These are phyloP conservation scores for Alternaria brassicicola DNA, from an alignment of 2,329 filamentous ascomycete genomes.

Conservation along the genomic window DNA sequence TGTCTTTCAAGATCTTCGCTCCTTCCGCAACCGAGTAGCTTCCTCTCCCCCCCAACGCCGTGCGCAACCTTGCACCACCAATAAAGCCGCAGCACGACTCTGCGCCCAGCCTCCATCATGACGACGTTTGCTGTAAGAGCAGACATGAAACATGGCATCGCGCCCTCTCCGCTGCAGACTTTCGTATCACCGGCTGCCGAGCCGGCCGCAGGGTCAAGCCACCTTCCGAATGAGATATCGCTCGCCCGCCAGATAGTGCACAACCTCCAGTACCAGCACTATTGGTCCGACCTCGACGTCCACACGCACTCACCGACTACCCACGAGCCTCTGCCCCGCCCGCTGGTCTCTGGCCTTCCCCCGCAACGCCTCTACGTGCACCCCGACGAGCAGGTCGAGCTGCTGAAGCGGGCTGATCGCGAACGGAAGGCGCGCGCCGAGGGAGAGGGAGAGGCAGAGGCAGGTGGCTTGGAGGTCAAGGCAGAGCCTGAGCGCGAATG, in stretches of 20 bases:
- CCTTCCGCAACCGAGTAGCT: slow-evolving; percentile 41
- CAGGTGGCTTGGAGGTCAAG: slow-evolving; percentile 52
- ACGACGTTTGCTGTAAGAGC: slow-evolving; percentile 24
- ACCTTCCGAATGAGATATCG: slow-evolving; percentile 49
- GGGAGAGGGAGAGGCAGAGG: slow-evolving; percentile 43
- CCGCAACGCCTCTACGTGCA: slow-evolving; percentile 77
- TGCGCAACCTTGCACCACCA: slow-evolving; percentile 35
- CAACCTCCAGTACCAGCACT: slow-evolving; percentile 77
- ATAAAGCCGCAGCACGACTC: slow-evolving; percentile 14
- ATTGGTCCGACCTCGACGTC: slow-evolving; percentile 69
- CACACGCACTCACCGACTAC: slow-evolving; percentile 56
- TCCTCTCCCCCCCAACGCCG: slow-evolving; percentile 19
- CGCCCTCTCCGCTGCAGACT: slow-evolving; percentile 40
- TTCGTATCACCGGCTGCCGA: slow-evolving; percentile 31
- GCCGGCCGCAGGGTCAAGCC: slow-evolving; percentile 17
- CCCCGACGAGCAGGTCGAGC: slow-evolving; percentile 79
- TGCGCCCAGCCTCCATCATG: slow-evolving; percentile 28
- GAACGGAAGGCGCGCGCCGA: slow-evolving; percentile 51
- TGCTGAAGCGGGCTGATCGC: slow-evolving; percentile 64
- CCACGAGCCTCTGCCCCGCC: slow-evolving; percentile 58
- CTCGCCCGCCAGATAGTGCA: slow-evolving; percentile 68
- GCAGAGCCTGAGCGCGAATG: slow-evolving; percentile 64
- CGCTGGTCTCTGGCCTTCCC: slow-evolving; percentile 74
- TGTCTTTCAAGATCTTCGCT: slow-evolving; percentile 30
- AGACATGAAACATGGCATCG: slow-evolving; percentile 32